Conservation (phyloP, 352 stramenopile genomes). For the Plasmopara muralis region DNA sequence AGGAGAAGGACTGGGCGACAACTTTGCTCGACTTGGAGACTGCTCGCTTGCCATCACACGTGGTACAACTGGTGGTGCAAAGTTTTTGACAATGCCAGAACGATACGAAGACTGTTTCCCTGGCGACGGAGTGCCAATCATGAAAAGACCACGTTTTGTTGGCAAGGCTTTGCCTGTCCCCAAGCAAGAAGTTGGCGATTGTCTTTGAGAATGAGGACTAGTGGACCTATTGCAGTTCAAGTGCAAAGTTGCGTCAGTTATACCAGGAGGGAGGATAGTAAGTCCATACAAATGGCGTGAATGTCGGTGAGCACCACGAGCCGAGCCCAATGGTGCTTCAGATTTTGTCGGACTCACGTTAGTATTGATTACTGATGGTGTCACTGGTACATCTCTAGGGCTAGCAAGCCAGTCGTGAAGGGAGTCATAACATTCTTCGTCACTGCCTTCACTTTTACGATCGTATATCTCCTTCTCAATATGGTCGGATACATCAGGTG, state of each 20-base stretch:
- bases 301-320: background rate
- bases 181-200: slow-evolving; percentile 24
- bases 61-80: slow-evolving; percentile 29
- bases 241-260: slow-evolving; percentile 4
- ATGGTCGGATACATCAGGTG: slow-evolving; percentile 30
- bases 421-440: slow-evolving; percentile 32
- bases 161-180: slow-evolving; percentile 29
- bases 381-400: background rate
- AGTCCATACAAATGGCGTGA: slow-evolving; percentile 20
- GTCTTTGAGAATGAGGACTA: slow-evolving; percentile 15
- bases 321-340: slow-evolving; percentile 4
- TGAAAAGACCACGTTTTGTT: slow-evolving; percentile 22
- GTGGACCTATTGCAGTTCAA: slow-evolving; percentile 3
- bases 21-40: slow-evolving; percentile 12
- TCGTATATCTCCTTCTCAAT: slow-evolving; percentile 23
- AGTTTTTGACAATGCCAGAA: slow-evolving; percentile 39
- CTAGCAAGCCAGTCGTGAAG: slow-evolving; percentile 54
- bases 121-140: slow-evolving; percentile 17
- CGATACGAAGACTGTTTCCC: slow-evolving; percentile 46
- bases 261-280: slow-evolving; percentile 14
- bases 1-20: slow-evolving; percentile 6
- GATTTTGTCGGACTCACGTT: slow-evolving; percentile 9
- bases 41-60: slow-evolving; percentile 18
- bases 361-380: background rate
- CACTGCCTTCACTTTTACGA: slow-evolving; percentile 18